A percentile compares a stretch with the other conserved stretches of the same genome.
Evolutionary conservation across 148 eudicot genomes (phyloP).

Genomic region (Camellia sinensis): DNA sequence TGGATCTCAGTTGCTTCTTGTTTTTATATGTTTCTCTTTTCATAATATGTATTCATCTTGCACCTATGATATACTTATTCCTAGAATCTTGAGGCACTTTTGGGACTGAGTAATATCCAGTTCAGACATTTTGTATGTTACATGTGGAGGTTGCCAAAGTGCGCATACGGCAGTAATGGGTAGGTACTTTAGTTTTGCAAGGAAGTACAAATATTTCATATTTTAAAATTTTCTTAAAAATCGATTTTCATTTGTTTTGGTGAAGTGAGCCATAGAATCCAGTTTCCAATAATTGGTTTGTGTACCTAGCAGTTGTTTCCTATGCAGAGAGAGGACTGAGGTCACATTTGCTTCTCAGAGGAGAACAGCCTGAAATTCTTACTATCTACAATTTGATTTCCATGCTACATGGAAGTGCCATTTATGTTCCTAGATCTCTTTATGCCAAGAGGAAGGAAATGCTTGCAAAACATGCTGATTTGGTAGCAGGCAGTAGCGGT

Average conservation of each 20-base stretch:
- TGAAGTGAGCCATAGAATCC: neutral
- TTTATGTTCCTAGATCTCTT: slow-evolving; percentile 74
- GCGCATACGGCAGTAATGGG: slow-evolving; percentile 97
- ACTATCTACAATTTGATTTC: slow-evolving; percentile 84
- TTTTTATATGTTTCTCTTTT: neutral
- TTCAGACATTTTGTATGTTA: slow-evolving; percentile 60
- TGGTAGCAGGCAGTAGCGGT: slow-evolving; percentile 50
- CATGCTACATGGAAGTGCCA: slow-evolving; percentile 63
- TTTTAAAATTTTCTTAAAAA: neutral
- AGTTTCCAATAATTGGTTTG: slow-evolving; percentile 9
- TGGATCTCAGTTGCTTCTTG: neutral
- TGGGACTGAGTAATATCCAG: slow-evolving; percentile 28
- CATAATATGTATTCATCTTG: neutral
- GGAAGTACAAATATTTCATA: neutral
- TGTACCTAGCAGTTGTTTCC: slow-evolving; percentile 64
- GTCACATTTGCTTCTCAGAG: slow-evolving; percentile 89
- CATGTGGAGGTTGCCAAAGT: slow-evolving; percentile 99
- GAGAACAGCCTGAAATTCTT: slow-evolving; percentile 78
- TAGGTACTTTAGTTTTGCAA: slow-evolving; percentile 28
- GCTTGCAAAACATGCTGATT: slow-evolving; percentile 61
- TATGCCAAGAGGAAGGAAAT: slow-evolving; percentile 82
- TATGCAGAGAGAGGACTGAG: slow-evolving; percentile 91
- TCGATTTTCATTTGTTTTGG: neutral
- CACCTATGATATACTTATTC: neutral
- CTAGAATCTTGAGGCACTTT: neutral